Evolutionary conservation across 1,284 basidiomycete genomes (phyloP).

Genomic region (Fomes fomentarius): DNA sequence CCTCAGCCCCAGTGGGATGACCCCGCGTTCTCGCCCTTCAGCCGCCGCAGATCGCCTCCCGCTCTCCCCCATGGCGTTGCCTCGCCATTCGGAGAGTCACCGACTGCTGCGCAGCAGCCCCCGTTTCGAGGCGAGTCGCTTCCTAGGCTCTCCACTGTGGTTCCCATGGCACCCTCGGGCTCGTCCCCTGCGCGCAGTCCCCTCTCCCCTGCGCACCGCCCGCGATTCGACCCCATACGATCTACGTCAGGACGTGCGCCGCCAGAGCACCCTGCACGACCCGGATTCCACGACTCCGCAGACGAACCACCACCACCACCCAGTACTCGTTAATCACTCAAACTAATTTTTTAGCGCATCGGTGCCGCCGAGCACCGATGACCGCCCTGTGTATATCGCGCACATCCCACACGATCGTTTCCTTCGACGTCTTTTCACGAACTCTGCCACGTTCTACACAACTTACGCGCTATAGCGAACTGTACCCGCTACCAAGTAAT

Average conservation of each 20-base stretch:
- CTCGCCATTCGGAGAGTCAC: constrained; percentile 10
- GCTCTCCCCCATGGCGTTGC: constrained; percentile 8
- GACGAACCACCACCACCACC: constrained; percentile 20
- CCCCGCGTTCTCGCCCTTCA: constrained; percentile 35
- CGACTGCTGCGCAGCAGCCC: constrained; percentile 9
- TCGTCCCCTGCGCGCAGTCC: constrained; percentile 18
- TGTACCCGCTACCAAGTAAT: constrained; percentile 20
- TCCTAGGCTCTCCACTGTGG: constrained; percentile 18
- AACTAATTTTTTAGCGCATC: constrained; percentile 3
- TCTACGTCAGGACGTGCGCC: constrained; percentile 21
- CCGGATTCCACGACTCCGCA: constrained; percentile 23
- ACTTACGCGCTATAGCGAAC: constrained; percentile 18
- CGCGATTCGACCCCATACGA: constrained; percentile 25
- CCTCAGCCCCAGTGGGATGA: constrained; percentile 65
- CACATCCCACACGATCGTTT: constrained; percentile 23
- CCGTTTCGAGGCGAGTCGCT: constrained; percentile 19
- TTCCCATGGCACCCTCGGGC: constrained; percentile 13
- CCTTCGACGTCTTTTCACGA: constrained; percentile 29
- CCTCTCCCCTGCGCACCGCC: constrained; percentile 13
- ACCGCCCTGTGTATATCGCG: constrained; percentile 18
- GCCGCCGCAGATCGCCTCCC: constrained; percentile 26
- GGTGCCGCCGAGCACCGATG: constrained; percentile 9
- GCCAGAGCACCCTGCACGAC: constrained; percentile 22
- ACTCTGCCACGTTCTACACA: constrained; percentile 20
- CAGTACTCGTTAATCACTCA: constrained; percentile 21